A percentile compares a stretch with the other conserved stretches of the same genome.
Evolutionary conservation across 129 eudicot genomes (phyloP).

Genomic region (Tagetes erecta): DNA sequence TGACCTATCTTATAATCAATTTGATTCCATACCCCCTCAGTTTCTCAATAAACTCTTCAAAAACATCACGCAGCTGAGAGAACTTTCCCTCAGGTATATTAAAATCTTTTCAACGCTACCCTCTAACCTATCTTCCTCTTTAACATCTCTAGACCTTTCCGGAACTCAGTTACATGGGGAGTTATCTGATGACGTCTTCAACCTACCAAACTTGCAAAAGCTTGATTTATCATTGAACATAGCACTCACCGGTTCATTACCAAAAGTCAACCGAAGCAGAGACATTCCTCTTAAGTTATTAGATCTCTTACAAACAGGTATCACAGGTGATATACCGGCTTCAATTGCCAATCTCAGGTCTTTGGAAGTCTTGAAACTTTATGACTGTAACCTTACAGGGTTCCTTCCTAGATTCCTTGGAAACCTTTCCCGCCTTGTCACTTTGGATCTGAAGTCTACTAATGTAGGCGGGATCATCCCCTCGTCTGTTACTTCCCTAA

Average conservation of each 20-base stretch:
- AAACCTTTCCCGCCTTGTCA: neutral
- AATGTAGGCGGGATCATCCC: neutral
- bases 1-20: slow-evolving; percentile 24
- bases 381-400: neutral
- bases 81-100: neutral
- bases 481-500: neutral
- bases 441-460: neutral
- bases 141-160: slow-evolving; percentile 21
- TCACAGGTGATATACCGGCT: neutral
- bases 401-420: neutral
- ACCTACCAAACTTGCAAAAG: slow-evolving; percentile 7
- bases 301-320: neutral
- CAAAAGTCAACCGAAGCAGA: slow-evolving; percentile 19
- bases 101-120: neutral
- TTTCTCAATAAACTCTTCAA: slow-evolving; percentile 6
- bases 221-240: neutral
- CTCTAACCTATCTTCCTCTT: neutral
- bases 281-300: slow-evolving; percentile 22
- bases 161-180: slow-evolving; percentile 23
- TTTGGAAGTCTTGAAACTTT: neutral
- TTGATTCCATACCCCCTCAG: neutral
- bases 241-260: slow-evolving; percentile 18
- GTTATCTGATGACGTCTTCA: slow-evolving; percentile 38
- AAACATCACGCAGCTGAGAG: slow-evolving; percentile 21
- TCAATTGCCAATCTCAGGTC: neutral